Evolutionary conservation across 305 asterid genomes (phyloP).

Genomic region (Rubia tinctorum): DNA sequence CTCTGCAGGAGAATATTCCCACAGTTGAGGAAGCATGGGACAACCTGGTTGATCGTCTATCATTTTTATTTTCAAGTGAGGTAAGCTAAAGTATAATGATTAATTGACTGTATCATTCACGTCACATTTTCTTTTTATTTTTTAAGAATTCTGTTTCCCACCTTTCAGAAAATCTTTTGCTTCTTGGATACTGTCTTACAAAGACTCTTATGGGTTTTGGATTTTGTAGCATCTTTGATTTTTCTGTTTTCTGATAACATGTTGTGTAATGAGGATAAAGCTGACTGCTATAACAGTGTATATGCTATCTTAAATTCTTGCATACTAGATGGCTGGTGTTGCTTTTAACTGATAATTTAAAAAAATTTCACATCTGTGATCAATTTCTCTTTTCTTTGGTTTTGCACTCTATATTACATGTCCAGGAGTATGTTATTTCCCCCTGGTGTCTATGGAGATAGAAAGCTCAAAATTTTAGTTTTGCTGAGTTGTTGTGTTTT

Average conservation of each 20-base stretch:
- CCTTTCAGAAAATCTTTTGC: not conserved
- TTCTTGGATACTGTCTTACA: not conserved
- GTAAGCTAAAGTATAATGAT: slow-evolving; percentile 29
- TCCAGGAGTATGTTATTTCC: not conserved
- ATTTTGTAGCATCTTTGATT: not conserved
- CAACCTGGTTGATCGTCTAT: slow-evolving; percentile 59
- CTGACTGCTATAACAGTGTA: not conserved
- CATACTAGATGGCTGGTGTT: not conserved
- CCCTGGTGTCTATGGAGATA: not conserved
- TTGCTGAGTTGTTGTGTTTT: not conserved
- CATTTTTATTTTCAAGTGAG: slow-evolving; percentile 69
- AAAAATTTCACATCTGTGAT: not conserved
- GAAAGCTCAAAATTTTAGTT: not conserved
- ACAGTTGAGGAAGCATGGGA: slow-evolving; percentile 72
- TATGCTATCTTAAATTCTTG: not conserved
- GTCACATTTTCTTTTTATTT: not conserved
- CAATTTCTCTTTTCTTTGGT: not conserved
- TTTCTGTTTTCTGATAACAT: not conserved
- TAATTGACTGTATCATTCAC: not conserved
- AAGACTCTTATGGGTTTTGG: not conserved
- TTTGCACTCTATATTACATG: not conserved
- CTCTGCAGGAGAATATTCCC: slow-evolving; percentile 56
- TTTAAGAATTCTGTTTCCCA: not conserved
- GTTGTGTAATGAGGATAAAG: not conserved
- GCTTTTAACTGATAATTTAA: not conserved